These are phyloP conservation scores for Starmerella gropengiesseri DNA, from an alignment of 805 yeast genomes.

Conservation along the genomic window DNA sequence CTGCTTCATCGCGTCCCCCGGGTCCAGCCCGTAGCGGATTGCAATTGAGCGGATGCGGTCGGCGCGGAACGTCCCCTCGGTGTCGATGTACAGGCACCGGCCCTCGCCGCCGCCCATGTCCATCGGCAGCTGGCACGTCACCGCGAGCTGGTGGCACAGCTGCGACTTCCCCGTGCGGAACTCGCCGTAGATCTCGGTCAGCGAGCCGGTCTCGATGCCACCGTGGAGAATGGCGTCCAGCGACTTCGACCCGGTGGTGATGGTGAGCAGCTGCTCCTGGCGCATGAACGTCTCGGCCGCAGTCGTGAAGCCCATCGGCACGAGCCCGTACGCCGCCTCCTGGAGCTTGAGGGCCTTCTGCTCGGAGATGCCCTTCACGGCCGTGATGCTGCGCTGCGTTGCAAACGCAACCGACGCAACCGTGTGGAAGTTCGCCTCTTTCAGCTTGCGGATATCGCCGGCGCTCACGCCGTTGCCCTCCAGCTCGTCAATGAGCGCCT, in stretches of 20 bases:
- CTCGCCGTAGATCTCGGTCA: conserved; percentile 94
- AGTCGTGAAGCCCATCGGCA: conserved; percentile 94
- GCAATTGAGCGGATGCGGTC: conserved; percentile 82
- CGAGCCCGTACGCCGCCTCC: conserved; percentile 71
- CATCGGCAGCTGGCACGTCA: conserved; percentile 89
- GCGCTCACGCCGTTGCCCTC: conserved; percentile 77
- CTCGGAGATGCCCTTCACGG: conserved; percentile 86
- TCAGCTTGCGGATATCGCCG: conserved; percentile 66
- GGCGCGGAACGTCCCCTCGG: conserved; percentile 96
- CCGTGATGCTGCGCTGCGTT: conserved; percentile 65
- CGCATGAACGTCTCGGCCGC: conserved; percentile 89
- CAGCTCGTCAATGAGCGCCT: conserved; percentile 18
- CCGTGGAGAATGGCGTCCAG: conserved; percentile 90
- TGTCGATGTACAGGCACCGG: conserved; percentile 87
- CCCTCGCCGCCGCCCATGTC: conserved; percentile 99
- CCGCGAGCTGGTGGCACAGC: conserved; percentile 90
- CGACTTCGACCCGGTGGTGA: conserved; percentile 92
- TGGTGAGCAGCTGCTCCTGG: conserved; percentile 78
- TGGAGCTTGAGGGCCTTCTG: conserved; percentile 83
- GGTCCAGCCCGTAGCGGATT: conserved; percentile 79
- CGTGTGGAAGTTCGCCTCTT: conserved; percentile 76
- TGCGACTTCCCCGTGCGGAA: conserved; percentile 97
- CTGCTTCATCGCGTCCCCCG: conserved; percentile 88
- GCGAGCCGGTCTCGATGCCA: conserved; percentile 93
- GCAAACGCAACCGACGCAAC: conserved; percentile 90